phyloP scores from a whole-genome alignment of 1,139 yeast species.

The Geotrichum reessii region DNA sequence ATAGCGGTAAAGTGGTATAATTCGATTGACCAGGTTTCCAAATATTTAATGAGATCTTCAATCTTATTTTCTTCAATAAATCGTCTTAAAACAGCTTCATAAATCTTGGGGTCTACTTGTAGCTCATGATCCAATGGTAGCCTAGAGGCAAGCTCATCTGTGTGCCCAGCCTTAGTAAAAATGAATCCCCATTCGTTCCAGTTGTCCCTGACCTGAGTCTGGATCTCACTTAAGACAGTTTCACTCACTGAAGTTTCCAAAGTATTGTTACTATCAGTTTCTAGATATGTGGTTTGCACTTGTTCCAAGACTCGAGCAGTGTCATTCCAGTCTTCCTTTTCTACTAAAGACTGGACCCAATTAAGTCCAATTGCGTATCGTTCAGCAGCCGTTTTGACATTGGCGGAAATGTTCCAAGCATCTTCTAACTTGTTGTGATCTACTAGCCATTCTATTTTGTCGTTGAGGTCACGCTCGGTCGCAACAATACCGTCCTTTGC shows the following conservation, averaged over 20 bases:
- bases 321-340: slow-evolving; percentile 49
- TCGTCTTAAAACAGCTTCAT: slow-evolving; percentile 48
- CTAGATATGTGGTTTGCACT: slow-evolving; percentile 38
- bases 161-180: slow-evolving; percentile 48
- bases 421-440: slow-evolving; percentile 50
- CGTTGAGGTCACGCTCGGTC: slow-evolving; percentile 59
- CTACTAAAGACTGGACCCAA: slow-evolving; percentile 54
- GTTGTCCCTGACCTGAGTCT: slow-evolving; percentile 31
- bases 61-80: slow-evolving; percentile 44
- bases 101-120: slow-evolving; percentile 41
- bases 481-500: slow-evolving; percentile 80
- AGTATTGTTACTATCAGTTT: slow-evolving; percentile 18
- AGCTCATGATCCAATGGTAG: slow-evolving; percentile 46
- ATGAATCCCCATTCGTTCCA: slow-evolving; percentile 66
- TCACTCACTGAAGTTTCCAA: slow-evolving; percentile 21
- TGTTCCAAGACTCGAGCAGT: slow-evolving; percentile 49
- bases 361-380: slow-evolving; percentile 57
- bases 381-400: slow-evolving; percentile 46
- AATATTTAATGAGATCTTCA: slow-evolving; percentile 32
- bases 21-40: slow-evolving; percentile 55
- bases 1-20: slow-evolving; percentile 48
- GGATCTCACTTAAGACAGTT: neutral
- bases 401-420: slow-evolving; percentile 74
- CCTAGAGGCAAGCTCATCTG: slow-evolving; percentile 44
- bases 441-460: slow-evolving; percentile 68